Evolutionary conservation across 176 grass and related monocot species (phyloP), one percentile per base, ranked within the genome.

Genomic region (Ampelocalamus luodianensis): DNA sequence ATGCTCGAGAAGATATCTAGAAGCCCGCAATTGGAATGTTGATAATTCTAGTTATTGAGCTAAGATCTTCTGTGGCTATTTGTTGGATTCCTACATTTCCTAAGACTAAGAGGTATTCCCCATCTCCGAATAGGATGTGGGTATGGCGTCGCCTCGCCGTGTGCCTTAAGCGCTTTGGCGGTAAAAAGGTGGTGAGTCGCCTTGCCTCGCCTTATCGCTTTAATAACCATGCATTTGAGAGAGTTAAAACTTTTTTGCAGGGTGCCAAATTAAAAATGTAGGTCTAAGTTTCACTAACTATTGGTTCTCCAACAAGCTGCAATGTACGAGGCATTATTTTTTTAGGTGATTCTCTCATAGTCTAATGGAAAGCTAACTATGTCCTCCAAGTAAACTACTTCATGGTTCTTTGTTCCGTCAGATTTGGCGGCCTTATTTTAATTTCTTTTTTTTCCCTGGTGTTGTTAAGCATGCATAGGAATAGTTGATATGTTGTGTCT

Each of bases 1-100:
- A 55, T 96, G 93, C 85, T 84, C 92, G 60, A 43, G 20, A 77
- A 94, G 96, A 79, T 99, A 94, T 84, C 79, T 99, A 83, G 88
- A 92, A 72, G 93, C 93, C 3, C 85, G 88, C 68, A 89, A 86
- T 70, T 95, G 88, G 91, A 98, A 89, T 79, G 56, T 92, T 68
- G 78, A 88, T 37, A 95, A 89, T 64, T 89, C 93, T 48, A 48
- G 6, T 42, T 42, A 42, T 42, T 42, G 39, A 42, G 39, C 39
- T 42, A 42, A 42, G 39, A 42, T 42, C 39, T 34, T 34, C 32
- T 34, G 2, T 34, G 32, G 32, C 32, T 34, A 34, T 34, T 34
- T 34, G 32, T 34, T 42, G 39, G 39, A 8, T 42, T 42, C 39
- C 6, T 42, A 42, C 39, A 42, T 42, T 42, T 6, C 6, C 6